Conservation (phyloP, 2,329 filamentous ascomycete genomes). For the Trichophyton schoenleinii region DNA sequence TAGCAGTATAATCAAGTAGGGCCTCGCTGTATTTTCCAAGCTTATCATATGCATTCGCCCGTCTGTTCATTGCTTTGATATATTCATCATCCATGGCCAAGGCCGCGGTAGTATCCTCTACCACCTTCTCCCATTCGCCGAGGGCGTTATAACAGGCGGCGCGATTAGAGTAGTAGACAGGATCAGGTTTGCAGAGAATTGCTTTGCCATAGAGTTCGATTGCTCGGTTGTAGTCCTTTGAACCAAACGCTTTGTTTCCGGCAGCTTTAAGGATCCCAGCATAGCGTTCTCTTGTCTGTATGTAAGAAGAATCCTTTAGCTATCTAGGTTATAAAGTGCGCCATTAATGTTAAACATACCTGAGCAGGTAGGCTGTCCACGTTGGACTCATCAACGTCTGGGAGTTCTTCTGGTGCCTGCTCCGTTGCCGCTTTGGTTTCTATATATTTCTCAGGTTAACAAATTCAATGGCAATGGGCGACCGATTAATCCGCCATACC, state of each 20-base stretch:
- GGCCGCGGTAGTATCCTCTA: slow-evolving; percentile 91
- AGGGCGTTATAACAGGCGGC: slow-evolving; percentile 94
- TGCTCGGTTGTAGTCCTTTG: slow-evolving; percentile 84
- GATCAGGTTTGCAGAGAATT: slow-evolving; percentile 91
- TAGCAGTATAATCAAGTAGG: slow-evolving; percentile 92
- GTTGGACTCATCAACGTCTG: slow-evolving; percentile 46
- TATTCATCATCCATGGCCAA: slow-evolving; percentile 90
- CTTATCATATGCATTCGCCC: slow-evolving; percentile 93
- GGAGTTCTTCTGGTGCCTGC: slow-evolving; percentile 51
- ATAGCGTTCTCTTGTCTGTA: slow-evolving; percentile 67
- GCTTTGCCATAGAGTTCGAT: slow-evolving; percentile 94
- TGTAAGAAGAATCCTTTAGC: neutral
- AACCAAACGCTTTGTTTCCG: slow-evolving; percentile 91
- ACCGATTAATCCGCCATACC: slow-evolving; percentile 15
- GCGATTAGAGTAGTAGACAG: slow-evolving; percentile 97
- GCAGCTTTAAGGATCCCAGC: slow-evolving; percentile 86
- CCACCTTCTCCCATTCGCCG: slow-evolving; percentile 85
- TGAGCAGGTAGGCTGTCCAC: slow-evolving; percentile 36
- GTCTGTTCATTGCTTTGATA: slow-evolving; percentile 91
- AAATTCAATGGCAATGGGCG: slow-evolving; percentile 14
- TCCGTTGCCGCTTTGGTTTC: slow-evolving; percentile 41
- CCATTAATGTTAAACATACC: slow-evolving; percentile 21
- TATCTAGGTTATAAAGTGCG: neutral
- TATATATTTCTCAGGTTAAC: slow-evolving; percentile 19
- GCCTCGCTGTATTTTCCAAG: slow-evolving; percentile 84